These are phyloP conservation scores for Nothomitra cinnamomea DNA, from an alignment of 2,329 filamentous ascomycete genomes.

Conservation along the genomic window DNA sequence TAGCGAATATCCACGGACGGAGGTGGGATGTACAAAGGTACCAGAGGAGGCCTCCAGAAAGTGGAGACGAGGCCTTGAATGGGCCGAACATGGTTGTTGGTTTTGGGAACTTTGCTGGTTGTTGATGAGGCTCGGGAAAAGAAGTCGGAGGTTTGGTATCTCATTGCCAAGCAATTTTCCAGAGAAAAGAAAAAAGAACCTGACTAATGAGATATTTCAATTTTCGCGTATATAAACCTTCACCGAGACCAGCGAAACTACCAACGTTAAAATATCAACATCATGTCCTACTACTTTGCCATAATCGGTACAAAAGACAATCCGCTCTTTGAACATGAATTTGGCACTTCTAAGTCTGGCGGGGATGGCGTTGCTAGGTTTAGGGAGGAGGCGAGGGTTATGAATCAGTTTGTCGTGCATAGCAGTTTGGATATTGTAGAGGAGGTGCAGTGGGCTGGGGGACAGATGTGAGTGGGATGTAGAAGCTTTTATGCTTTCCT, in stretches of 20 bases:
- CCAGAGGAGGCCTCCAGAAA: constrained; percentile 73
- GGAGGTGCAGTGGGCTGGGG: constrained; percentile 83
- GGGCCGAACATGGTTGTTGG: constrained; percentile 53
- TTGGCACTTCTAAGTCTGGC: constrained; percentile 89
- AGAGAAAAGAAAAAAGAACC: too few species aligned
- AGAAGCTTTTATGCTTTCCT: too few species aligned
- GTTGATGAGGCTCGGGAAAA: background rate
- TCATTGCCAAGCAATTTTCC: too few species aligned
- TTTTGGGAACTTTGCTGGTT: background rate
- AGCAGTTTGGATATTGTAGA: constrained; percentile 88
- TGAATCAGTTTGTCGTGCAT: constrained; percentile 97
- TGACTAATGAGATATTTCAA: too few species aligned
- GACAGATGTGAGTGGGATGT: constrained; percentile 48
- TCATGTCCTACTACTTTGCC: constrained; percentile 98
- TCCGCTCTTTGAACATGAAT: constrained; percentile 91
- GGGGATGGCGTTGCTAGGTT: constrained; percentile 87
- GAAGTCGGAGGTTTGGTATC: too few species aligned
- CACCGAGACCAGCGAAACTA: too few species aligned
- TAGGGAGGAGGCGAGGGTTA: constrained; percentile 70
- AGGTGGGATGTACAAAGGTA: constrained; percentile 22
- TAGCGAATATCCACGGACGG: constrained; percentile 9
- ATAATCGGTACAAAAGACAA: constrained; percentile 93
- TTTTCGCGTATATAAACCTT: too few species aligned
- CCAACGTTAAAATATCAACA: too few species aligned
- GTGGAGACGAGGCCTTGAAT: constrained; percentile 60